Percentiles rank a stretch among this genome's conserved stretches.
These are phyloP conservation scores for Dichomitus squalens DNA, from an alignment of 1,284 basidiomycete genomes.

Conservation along the genomic window DNA sequence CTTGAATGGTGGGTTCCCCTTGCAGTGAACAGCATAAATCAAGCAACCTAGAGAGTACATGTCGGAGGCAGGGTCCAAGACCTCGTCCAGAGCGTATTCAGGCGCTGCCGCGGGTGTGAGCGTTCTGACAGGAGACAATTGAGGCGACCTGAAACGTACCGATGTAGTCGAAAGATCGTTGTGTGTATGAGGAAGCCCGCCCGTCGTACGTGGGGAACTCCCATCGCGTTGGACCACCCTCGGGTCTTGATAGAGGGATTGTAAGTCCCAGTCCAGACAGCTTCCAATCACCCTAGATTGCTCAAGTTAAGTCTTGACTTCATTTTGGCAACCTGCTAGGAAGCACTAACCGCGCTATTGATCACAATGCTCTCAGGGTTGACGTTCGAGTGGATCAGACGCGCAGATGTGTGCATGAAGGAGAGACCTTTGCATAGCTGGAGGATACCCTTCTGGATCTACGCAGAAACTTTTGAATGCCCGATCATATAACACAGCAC, in stretches of 20 bases:
- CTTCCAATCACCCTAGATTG: conserved; percentile 93
- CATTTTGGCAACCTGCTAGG: neutral
- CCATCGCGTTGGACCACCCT: conserved; percentile 81
- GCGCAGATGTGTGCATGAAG: conserved; percentile 92
- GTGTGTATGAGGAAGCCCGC: conserved; percentile 78
- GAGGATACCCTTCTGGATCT: conserved; percentile 97
- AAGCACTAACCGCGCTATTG: conserved; percentile 75
- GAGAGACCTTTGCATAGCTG: conserved; percentile 92
- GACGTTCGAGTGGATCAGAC: conserved; percentile 91
- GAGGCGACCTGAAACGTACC: conserved; percentile 49
- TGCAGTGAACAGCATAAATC: conserved; percentile 89
- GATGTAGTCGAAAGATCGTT: conserved; percentile 94
- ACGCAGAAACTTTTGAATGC: neutral
- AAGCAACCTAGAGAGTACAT: conserved; percentile 95
- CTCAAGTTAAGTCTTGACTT: neutral
- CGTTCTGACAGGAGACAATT: neutral
- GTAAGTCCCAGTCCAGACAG: conserved; percentile 89
- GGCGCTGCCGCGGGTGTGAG: conserved; percentile 65
- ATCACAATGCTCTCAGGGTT: conserved; percentile 85
- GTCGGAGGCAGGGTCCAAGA: conserved; percentile 85
- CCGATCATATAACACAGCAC: neutral
- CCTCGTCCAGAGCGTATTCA: conserved; percentile 92
- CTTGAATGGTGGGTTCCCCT: conserved; percentile 85
- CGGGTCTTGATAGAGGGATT: conserved; percentile 72
- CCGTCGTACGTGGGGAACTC: conserved; percentile 90